phyloP scores from a whole-genome alignment of 228 moss, liverwort and hornwort genomes.

The Sphagnum magellanicum region DNA sequence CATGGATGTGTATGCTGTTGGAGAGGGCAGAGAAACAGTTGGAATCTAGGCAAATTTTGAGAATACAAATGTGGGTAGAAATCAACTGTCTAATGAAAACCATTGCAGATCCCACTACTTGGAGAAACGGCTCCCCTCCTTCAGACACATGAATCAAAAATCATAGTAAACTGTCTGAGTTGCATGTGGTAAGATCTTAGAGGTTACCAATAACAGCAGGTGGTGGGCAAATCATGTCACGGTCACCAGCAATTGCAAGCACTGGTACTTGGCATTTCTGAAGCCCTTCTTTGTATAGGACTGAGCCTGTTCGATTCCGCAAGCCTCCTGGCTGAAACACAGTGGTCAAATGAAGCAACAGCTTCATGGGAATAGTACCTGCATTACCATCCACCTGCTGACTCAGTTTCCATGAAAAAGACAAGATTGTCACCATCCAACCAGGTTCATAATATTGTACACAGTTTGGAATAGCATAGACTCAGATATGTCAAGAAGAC shows the following conservation, averaged over 20 bases:
- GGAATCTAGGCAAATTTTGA: background rate
- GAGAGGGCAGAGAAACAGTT: background rate
- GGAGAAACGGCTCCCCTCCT: background rate
- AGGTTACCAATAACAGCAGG: constrained; percentile 62
- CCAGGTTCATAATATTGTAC: background rate
- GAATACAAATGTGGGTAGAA: background rate
- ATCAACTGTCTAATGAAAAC: background rate
- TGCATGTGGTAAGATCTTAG: background rate
- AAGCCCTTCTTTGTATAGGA: constrained; percentile 64
- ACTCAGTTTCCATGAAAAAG: background rate
- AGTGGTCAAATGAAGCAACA: constrained; percentile 66
- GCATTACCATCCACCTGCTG: constrained; percentile 6
- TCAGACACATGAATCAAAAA: background rate
- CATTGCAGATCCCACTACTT: background rate
- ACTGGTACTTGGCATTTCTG: constrained; percentile 60
- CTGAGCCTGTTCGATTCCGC: constrained; percentile 53
- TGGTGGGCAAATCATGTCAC: constrained; percentile 78
- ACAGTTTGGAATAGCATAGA: too few relatives aligned
- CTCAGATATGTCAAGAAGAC: too few relatives aligned
- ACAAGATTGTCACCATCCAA: background rate
- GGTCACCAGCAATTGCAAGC: constrained; percentile 73
- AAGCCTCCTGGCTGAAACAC: constrained; percentile 81
- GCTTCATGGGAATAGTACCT: constrained; percentile 83
- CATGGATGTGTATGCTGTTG: too few relatives aligned
- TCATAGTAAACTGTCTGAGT: too few relatives aligned